Base-by-base conservation (phyloP, 495 filamentous ascomycete species). In the Aspergillus cavernicola region DNA sequence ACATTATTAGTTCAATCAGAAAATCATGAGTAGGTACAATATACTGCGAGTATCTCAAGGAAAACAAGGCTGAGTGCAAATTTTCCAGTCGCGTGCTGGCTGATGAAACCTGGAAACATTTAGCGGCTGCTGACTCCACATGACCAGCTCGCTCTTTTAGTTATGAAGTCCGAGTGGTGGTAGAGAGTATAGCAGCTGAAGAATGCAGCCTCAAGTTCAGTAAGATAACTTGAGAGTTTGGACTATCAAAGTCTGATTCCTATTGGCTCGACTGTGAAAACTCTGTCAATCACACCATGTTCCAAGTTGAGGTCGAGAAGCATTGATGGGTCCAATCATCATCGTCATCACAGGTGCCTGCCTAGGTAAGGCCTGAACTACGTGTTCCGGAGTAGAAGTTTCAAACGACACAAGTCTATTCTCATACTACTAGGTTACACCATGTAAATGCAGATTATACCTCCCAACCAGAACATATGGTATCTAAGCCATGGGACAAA, bases 21-120 rank as follows among this genome's bases (percentile, higher is more conserved):
- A n/a, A n/a, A n/a, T n/a, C n/a, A n/a, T n/a, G n/a, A n/a, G n/a
- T n/a, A n/a, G n/a, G n/a, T n/a, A n/a, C n/a, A n/a, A n/a, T n/a
- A n/a, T n/a, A n/a, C n/a, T n/a, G n/a, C n/a, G n/a, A n/a, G n/a
- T n/a, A n/a, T n/a, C n/a, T n/a, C n/a, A n/a, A n/a, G n/a, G n/a
- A n/a, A n/a, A n/a, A n/a, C n/a, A n/a, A n/a, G n/a, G n/a, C n/a
- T n/a, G n/a, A 29, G 41, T 33, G 50, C 37, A 22, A 52, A 53
- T 53, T 53, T 44, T 35, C 39, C 22, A 47, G 52, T 54, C 52
- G 52, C 52, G 52, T 54, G 52, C 42, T 47, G 31, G 41, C 12
- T 33, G 42, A 54, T 47, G 42, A 47, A 47, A 53, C 19, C 13
- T 6, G 41, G 32, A 53, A 46, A 45, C 32, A 33, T 33, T 46